Base-by-base conservation (phyloP, 2,329 filamentous ascomycete genomes). In the Aspergillus fructus region DNA sequence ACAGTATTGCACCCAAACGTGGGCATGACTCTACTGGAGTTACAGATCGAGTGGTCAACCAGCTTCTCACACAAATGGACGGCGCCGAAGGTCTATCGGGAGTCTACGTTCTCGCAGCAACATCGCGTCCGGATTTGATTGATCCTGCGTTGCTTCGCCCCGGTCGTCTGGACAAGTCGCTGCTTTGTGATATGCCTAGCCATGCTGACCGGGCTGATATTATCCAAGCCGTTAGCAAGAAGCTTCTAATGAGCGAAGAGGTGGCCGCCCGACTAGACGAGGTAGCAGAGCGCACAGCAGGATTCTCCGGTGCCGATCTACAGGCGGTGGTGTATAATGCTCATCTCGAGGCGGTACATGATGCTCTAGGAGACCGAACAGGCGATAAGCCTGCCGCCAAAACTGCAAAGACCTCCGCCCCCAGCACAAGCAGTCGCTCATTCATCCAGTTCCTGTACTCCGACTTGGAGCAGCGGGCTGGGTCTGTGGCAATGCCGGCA, bases 1-100 rank as follows among this genome's bases (percentile, higher is more conserved):
- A 99, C 77, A 93, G 90, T 40, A 97, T 99, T 62, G 96, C 96
- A 0, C 94, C 94, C 2, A 99, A 97, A 76, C 85, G 94, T 77
- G 94, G 94, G 0, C 94, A 99, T 71, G 96, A 99, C 73, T 94
- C 89, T 2, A 99, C 94, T 0, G 94, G 96, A 63, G 96, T 99
- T n/a, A 99, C 94, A 0, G 96, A 99, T 74, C 87, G 96, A 39
- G 96, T 99, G 0, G 94, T 99, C 66, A 99, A 99, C 73, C 96
- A 99, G 79, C 86, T 99, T 56, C 83, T 99, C 11, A 99, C 96
- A 0, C 93, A 97, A 74, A 99, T 99, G 94, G 94, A 99, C 69
- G 94, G 94, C 69, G 94, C 94, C 0, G 96, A 99, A 74, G 96
- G 94, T 0, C 78, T 99, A 4, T 92, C 89, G 0, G 94, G 94